Evolutionary conservation across 2,329 filamentous ascomycete species (phyloP), one percentile per base, ranked within the genome.

Genomic region (Scleromitrula shiraiana): DNA sequence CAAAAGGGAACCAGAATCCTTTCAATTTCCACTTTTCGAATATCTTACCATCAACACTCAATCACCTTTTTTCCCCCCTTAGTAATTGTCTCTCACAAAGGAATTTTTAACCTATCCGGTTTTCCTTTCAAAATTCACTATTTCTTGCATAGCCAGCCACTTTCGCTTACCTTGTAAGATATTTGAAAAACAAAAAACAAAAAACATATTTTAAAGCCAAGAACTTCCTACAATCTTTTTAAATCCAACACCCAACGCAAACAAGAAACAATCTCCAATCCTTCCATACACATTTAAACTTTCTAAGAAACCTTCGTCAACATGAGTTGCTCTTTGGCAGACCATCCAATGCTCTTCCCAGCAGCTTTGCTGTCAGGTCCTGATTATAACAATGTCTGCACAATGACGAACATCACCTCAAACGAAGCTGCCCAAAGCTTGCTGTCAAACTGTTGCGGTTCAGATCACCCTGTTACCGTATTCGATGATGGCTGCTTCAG

Each of bases 401-500:
- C 32, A 26, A 40, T 33, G 5, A 24, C 19, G 8, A 49, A 49
- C 24, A 44, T 49, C 40, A 49, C 46, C 32, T 36, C 40, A 4
- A 43, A 43, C 19, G 17, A 29, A 6, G 39, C 30, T 17, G 46
- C 40, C n/a, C 15, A 22, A 4, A 49, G 40, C 17, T 20, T 37
- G 4, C 15, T 49, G 22, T 14, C n/a, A 19, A 30, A 4, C n/a
- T 49, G 46, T 14, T 49, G 46, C 26, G 46, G 46, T 15, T 37
- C 23, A 17, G 32, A 29, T 15, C n/a, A n/a, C n/a, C 17, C 46
- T 8, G 19, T 49, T 19, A 37, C 15, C 2, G 39, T 30, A 7
- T n/a, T 44, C 12, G 2, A 24, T 14, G 46, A 44, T 19, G 46
- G 40, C 5, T 49, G 46, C 20, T 49, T 44, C n/a, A 43, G 39